Conservation (phyloP, 768 basidiomycete species). For the Dentipellis sp. region DNA sequence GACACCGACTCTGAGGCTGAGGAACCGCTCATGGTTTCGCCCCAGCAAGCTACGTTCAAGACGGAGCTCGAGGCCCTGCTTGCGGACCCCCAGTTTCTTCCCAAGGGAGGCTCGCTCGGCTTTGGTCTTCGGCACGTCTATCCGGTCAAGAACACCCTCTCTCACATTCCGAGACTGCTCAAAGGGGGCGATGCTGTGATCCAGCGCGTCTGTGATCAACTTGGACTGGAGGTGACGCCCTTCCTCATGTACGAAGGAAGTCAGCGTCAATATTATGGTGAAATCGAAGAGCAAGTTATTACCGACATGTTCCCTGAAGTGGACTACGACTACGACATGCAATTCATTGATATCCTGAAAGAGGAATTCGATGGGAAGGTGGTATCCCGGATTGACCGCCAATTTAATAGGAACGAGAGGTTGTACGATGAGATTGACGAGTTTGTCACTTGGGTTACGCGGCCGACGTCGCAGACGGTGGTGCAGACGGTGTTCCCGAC, state of each 20-base stretch:
- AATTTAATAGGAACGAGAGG: not conserved
- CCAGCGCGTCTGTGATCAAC: not conserved
- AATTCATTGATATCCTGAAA: not conserved
- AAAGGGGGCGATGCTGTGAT: constrained; percentile 2
- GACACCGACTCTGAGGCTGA: no score
- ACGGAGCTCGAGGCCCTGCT: not conserved
- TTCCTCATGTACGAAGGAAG: not conserved
- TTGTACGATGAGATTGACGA: not conserved
- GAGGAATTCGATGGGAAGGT: not conserved
- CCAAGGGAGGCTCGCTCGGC: not conserved
- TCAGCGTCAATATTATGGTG: no score
- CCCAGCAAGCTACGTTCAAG: no score
- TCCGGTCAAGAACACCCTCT: not conserved
- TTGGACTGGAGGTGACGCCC: not conserved
- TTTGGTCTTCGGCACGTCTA: constrained; percentile 5
- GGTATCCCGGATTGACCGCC: not conserved
- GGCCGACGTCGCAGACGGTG: not conserved
- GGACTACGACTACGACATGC: not conserved
- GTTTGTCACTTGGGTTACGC: constrained; percentile 1
- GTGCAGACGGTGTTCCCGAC: not conserved
- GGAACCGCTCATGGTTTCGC: no score
- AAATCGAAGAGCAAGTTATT: not conserved
- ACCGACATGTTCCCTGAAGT: not conserved
- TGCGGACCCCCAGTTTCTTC: not conserved
- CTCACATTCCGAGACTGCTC: not conserved